Evolutionary conservation across 768 basidiomycete species (phyloP), one percentile per base, ranked within the genome.

Genomic region (Neoboletus subvelutipes): DNA sequence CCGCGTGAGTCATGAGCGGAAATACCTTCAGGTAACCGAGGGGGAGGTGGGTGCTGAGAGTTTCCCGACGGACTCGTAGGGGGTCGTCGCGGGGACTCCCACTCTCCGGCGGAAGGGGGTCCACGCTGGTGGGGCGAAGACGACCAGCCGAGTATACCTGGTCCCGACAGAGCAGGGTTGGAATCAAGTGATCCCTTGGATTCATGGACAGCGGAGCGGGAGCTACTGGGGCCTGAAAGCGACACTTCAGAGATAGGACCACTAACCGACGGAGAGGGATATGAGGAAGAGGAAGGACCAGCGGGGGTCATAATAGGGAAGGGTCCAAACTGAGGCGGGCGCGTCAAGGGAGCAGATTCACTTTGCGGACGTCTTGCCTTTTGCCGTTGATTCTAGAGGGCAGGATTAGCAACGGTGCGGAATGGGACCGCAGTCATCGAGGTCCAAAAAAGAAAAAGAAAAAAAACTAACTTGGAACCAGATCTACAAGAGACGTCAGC

Each of bases 341-440:
- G 81, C 56, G 76, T 74, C 55, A 79, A 70, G 50, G 84, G 79
- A 5, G 77, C 71, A 55, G 81, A 79, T 56, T 86, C 84, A 57
- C 78, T 80, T 51, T 84, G 84, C 22, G 90, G 90, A 37, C 87
- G 85, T 64, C 89, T 80, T 13, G 90, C 88, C 68, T 93, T 93
- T 76, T 93, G 91, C 59, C 90, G 84, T 68, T 93, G 90, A 70
- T 93, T 93, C 91, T 92, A 62, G 52, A 59, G 50, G 53, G 28
- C 24, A 33, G 46, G 51, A 55, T 57, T 24, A 64, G 56, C 41
- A 54, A 43, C 50, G 20, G 51, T 45, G 6, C 7, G 50, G 53
- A 26, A 51, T 1, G 36, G 15, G 20, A 45, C 1, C 28, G 37
- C 20, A 18, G 54, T 36, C 48, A 46, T 49, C 34, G 29, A 33